phyloP scores from a whole-genome alignment of 768 basidiomycete species.

The Serendipita sp. region DNA sequence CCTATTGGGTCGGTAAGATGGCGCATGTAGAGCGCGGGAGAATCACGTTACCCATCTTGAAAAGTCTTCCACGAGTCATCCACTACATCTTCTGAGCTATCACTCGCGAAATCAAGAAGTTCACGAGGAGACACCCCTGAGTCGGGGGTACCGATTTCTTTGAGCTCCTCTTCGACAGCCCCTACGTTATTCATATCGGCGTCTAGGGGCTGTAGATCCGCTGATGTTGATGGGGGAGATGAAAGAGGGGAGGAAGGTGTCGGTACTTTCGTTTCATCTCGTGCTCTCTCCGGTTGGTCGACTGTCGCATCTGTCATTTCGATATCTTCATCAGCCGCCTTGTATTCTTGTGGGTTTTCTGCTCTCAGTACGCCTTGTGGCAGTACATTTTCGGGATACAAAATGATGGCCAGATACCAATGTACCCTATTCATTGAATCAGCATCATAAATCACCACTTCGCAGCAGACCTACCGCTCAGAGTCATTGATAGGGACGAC shows the following conservation, averaged over 20 bases:
- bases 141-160: background rate
- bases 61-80: background rate
- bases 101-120: background rate
- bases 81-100: background rate
- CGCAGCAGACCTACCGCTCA: slow-evolving; percentile 29
- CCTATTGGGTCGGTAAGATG: no score
- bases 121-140: background rate
- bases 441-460: background rate
- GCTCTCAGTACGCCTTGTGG: slow-evolving; percentile 25
- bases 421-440: slow-evolving; percentile 50
- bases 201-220: no score
- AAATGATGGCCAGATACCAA: slow-evolving; percentile 95
- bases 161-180: background rate
- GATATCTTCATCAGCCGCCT: background rate
- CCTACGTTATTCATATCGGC: background rate
- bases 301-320: background rate
- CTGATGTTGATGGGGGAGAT: no score
- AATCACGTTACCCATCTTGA: background rate
- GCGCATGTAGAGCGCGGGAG: no score
- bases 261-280: background rate
- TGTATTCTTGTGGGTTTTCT: background rate
- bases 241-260: no score
- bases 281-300: no score
- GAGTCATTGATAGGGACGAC: slow-evolving; percentile 95
- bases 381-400: slow-evolving; percentile 52